phyloP scores from a whole-genome alignment of 169 alveolate species.

The Plasmodium vivax region DNA sequence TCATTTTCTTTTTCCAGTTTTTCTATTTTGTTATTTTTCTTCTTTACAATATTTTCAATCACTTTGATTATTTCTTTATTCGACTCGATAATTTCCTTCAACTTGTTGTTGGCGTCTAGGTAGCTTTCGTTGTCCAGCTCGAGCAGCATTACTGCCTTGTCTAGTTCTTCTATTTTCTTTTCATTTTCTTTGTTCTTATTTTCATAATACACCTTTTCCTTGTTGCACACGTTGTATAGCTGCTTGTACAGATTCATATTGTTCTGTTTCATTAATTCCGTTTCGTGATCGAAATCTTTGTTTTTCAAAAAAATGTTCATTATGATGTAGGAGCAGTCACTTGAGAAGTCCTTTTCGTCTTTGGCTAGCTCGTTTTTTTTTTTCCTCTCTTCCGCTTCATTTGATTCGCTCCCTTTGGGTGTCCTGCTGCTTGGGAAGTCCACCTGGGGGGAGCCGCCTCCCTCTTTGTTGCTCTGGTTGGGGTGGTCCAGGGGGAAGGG shows the following conservation, averaged over 20 bases:
- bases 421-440: not conserved
- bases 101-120: constrained; percentile 44
- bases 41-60: constrained; percentile 47
- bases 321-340: constrained; percentile 29
- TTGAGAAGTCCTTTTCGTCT: constrained; percentile 21
- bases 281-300: constrained; percentile 46
- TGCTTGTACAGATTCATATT: constrained; percentile 45
- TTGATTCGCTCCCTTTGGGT: not conserved
- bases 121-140: constrained; percentile 61
- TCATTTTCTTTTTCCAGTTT: constrained; percentile 66
- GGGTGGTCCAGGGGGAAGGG: not conserved
- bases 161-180: constrained; percentile 61
- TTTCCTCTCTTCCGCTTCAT: not conserved
- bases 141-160: constrained; percentile 62
- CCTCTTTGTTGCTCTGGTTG: not conserved
- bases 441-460: not conserved
- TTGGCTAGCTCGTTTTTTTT: constrained; percentile 16
- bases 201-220: constrained; percentile 51
- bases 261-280: constrained; percentile 58
- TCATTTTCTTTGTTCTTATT: constrained; percentile 58
- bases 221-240: constrained; percentile 43
- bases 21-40: constrained; percentile 68
- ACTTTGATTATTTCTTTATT: constrained; percentile 62
- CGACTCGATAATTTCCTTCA: constrained; percentile 56
- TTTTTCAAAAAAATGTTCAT: constrained; percentile 63